A percentile compares a stretch with the other conserved stretches of the same genome.
Evolutionary conservation across 1,284 basidiomycete genomes (phyloP).

Genomic region (Fomitopsis palustris): DNA sequence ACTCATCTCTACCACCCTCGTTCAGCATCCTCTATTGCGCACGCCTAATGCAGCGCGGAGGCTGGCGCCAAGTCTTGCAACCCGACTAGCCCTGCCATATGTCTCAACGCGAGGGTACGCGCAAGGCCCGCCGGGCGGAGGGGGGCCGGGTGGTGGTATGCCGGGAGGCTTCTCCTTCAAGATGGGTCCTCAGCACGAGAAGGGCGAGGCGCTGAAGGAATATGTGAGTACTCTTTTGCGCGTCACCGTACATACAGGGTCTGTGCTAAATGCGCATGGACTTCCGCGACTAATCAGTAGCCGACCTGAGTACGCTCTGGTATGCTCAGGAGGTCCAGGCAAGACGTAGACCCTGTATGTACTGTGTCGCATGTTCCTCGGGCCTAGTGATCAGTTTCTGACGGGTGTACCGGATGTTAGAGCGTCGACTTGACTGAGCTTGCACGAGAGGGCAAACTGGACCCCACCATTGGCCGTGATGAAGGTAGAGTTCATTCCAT

Average conservation of each 20-base stretch:
- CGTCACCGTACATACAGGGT: neutral
- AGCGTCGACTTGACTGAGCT: conserved; percentile 84
- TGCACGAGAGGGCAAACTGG: conserved; percentile 81
- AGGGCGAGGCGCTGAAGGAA: conserved; percentile 83
- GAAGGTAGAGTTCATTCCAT: conserved; percentile 70
- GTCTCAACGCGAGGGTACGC: conserved; percentile 26
- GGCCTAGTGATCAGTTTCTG: neutral
- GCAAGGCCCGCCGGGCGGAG: conserved; percentile 32
- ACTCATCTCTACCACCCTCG: neutral
- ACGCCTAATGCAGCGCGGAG: neutral
- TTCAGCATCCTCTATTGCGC: conserved; percentile 2
- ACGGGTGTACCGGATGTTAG: conserved; percentile 31
- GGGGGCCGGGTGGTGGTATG: conserved; percentile 47
- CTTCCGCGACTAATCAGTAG: neutral
- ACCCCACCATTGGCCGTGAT: conserved; percentile 88
- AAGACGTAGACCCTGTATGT: neutral
- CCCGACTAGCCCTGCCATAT: neutral
- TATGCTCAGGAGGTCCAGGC: neutral
- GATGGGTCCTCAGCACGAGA: conserved; percentile 55
- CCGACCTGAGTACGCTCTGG: neutral
- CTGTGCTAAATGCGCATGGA: neutral
- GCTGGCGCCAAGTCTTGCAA: neutral
- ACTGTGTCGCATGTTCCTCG: neutral
- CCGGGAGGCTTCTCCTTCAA: conserved; percentile 44
- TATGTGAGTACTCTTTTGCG: conserved; percentile 51